These are phyloP conservation scores for Chlorella vulgaris DNA, from an alignment of 139 green algal species.

Conservation along the genomic window DNA sequence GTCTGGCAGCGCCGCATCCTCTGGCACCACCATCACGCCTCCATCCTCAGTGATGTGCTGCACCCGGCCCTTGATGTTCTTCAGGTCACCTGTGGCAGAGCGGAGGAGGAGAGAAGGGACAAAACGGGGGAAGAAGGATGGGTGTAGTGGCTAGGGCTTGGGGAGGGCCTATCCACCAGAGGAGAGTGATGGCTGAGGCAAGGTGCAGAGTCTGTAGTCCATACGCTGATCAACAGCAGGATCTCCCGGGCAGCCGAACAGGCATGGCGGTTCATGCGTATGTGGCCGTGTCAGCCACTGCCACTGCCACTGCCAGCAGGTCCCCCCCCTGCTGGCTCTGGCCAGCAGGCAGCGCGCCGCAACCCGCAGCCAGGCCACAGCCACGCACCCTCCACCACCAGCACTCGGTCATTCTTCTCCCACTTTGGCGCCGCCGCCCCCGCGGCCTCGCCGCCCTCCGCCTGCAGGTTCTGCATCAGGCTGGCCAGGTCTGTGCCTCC, in stretches of 20 bases:
- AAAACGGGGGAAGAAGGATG: not conserved
- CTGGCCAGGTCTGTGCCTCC: conserved; percentile 28
- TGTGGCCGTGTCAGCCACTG: too few species aligned
- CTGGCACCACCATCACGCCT: conserved; percentile 65
- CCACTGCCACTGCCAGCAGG: too few species aligned
- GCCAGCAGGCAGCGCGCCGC: too few species aligned
- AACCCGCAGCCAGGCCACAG: too few species aligned
- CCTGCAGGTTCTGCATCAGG: conserved; percentile 31
- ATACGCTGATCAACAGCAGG: too few species aligned
- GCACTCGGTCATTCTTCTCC: conserved; percentile 63
- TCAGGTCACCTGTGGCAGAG: conserved; percentile 77
- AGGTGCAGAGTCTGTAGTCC: too few species aligned
- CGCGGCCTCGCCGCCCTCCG: not conserved
- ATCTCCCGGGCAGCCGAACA: too few species aligned
- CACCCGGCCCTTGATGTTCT: conserved; percentile 76
- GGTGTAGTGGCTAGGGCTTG: not conserved
- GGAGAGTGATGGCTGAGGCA: too few species aligned
- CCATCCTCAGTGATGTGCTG: conserved; percentile 65
- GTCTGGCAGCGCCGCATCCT: conserved; percentile 40
- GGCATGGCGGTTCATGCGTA: too few species aligned
- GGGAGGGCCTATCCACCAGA: not conserved
- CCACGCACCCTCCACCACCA: conserved; percentile 19
- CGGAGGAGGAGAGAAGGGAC: not conserved
- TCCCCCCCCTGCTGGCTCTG: too few species aligned
- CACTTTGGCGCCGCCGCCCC: conserved; percentile 14